These are phyloP conservation scores for Beauveria asiatica DNA, from an alignment of 2,329 filamentous ascomycete genomes.

Conservation along the genomic window DNA sequence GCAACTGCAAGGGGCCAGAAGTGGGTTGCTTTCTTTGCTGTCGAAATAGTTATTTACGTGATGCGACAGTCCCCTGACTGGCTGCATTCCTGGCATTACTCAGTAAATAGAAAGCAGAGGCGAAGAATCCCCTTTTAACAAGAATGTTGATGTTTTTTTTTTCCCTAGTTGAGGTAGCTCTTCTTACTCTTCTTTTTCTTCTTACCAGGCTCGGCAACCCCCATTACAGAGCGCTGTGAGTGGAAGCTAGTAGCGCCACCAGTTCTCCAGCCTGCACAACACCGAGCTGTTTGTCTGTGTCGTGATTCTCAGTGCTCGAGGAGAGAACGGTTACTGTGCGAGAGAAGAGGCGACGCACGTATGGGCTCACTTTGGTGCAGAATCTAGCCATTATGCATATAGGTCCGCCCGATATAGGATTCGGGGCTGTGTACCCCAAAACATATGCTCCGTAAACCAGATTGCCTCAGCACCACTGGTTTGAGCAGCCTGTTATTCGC, in stretches of 20 bases:
- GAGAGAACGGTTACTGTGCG: not conserved
- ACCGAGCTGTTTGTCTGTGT: not conserved
- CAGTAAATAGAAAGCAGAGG: no score
- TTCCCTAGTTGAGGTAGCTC: no score
- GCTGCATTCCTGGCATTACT: no score
- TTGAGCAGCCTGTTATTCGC: no score
- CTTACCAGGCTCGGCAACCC: no score
- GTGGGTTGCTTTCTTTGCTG: not conserved
- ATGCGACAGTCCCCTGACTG: no score
- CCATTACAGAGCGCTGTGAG: no score
- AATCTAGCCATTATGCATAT: not conserved
- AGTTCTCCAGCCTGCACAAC: not conserved
- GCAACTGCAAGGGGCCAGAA: no score
- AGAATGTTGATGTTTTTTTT: no score
- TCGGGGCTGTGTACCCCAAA: not conserved
- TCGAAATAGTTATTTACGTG: not conserved
- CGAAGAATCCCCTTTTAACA: no score
- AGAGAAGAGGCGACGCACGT: not conserved
- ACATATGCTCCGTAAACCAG: not conserved
- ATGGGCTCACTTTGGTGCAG: not conserved
- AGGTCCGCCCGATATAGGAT: not conserved
- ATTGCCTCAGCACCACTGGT: not conserved
- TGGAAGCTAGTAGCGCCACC: no score
- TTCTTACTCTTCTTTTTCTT: no score
- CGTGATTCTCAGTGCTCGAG: not conserved